Conservation (phyloP, 2,329 filamentous ascomycete genomes). For the Fonsecaea multimorphosa region DNA sequence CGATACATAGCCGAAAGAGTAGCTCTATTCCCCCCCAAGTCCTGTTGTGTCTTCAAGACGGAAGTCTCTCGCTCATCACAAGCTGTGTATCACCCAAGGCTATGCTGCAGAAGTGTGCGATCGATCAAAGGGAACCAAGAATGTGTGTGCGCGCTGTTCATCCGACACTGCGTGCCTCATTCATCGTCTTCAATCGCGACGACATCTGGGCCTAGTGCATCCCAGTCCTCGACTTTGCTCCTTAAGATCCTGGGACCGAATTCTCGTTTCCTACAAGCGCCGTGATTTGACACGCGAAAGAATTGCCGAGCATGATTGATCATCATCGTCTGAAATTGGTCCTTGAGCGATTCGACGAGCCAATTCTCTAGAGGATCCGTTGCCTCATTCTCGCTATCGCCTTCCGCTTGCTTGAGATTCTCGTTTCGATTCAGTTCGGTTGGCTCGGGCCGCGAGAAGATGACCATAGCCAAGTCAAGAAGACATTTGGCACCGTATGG, state of each 20-base stretch:
- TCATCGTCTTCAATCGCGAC: slow-evolving; percentile 32
- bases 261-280: slow-evolving; percentile 20
- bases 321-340: slow-evolving; percentile 20
- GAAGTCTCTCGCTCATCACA: not conserved
- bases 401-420: not conserved
- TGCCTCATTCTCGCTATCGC: not conserved
- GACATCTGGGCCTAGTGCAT: slow-evolving; percentile 12
- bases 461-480: slow-evolving; percentile 24
- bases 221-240: slow-evolving; percentile 22
- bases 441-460: slow-evolving; percentile 26
- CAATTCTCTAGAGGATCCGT: slow-evolving; percentile 27
- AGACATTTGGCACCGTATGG: slow-evolving; percentile 26
- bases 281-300: slow-evolving; percentile 25
- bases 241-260: slow-evolving; percentile 22
- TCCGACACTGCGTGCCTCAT: not conserved
- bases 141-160: not conserved
- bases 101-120: too few relatives aligned
- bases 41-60: not conserved
- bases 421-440: not conserved
- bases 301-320: slow-evolving; percentile 24
- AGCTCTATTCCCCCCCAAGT: not conserved
- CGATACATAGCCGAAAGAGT: not conserved
- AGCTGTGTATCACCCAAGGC: too few relatives aligned
- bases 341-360: slow-evolving; percentile 20
- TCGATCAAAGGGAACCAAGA: not conserved